phyloP scores from a whole-genome alignment of 805 yeast species.

The Komagataella pastoris region DNA sequence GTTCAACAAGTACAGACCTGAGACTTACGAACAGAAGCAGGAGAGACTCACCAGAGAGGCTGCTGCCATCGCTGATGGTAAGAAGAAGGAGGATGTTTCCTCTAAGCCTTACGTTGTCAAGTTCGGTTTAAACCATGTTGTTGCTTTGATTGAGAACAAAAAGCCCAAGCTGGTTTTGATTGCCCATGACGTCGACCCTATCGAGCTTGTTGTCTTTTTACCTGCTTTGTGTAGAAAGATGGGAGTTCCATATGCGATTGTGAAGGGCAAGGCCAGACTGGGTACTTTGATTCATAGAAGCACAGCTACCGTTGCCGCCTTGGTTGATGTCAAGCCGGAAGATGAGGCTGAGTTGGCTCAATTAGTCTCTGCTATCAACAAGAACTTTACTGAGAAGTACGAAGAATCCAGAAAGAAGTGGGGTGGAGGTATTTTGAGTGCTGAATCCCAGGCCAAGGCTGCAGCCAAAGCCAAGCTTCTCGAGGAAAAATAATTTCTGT shows the following conservation, averaged over 20 bases:
- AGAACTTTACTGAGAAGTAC: slow-evolving; percentile 88
- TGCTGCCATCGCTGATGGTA: slow-evolving; percentile 97
- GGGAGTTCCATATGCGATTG: slow-evolving; percentile 98
- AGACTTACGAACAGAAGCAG: slow-evolving; percentile 94
- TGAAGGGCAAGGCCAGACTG: slow-evolving; percentile 97
- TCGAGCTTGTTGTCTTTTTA: slow-evolving; percentile 91
- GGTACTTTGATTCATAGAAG: slow-evolving; percentile 97
- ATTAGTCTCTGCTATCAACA: slow-evolving; percentile 83
- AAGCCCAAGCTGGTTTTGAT: slow-evolving; percentile 94
- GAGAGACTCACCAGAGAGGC: slow-evolving; percentile 98
- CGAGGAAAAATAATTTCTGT: slow-evolving; percentile 3
- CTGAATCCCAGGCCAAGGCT: slow-evolving; percentile 78
- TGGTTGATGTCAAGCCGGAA: slow-evolving; percentile 89
- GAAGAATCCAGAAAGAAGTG: slow-evolving; percentile 96
- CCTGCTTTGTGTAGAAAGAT: slow-evolving; percentile 99
- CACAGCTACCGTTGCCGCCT: slow-evolving; percentile 94
- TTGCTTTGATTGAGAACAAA: slow-evolving; percentile 93
- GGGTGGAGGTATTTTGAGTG: slow-evolving; percentile 99
- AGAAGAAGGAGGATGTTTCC: slow-evolving; percentile 92
- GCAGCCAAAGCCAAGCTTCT: slow-evolving; percentile 56
- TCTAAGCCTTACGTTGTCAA: slow-evolving; percentile 94
- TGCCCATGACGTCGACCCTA: slow-evolving; percentile 99
- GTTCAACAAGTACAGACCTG: slow-evolving; percentile 99
- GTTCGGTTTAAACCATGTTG: slow-evolving; percentile 99
- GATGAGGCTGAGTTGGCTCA: slow-evolving; percentile 93